Percentiles rank a stretch among this genome's conserved stretches.
Conservation (phyloP, 768 basidiomycete genomes). For the Suillus tomentosus region DNA sequence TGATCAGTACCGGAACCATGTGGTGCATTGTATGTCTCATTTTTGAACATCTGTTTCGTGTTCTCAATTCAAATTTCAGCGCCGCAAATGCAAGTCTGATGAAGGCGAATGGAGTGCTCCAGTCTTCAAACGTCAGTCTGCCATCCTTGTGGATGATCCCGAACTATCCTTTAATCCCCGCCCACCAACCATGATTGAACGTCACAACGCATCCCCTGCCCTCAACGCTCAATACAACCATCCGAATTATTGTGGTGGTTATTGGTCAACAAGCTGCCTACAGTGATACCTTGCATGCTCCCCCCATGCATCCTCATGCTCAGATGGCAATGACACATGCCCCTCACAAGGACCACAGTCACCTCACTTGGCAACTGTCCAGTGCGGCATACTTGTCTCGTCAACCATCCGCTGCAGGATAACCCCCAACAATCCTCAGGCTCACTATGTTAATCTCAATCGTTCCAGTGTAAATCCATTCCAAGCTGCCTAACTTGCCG, state of each 20-base stretch:
- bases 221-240: conserved; percentile 23
- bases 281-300: conserved; percentile 21
- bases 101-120: conserved; percentile 51
- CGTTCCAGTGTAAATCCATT: conserved; percentile 72
- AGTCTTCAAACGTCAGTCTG: conserved; percentile 65
- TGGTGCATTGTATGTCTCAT: conserved; percentile 47
- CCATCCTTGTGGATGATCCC: conserved; percentile 15
- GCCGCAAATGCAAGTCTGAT: conserved; percentile 41
- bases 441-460: conserved; percentile 63
- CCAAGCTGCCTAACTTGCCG: conserved; percentile 37
- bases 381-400: conserved; percentile 24
- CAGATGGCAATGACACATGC: conserved; percentile 23
- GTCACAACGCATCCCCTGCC: conserved; percentile 38
- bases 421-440: conserved; percentile 25
- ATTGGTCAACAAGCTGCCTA: conserved; percentile 24
- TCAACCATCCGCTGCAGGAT: conserved; percentile 19
- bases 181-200: conserved; percentile 67
- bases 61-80: conserved; percentile 31
- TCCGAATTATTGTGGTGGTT: conserved; percentile 29
- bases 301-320: background rate
- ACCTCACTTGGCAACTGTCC: conserved; percentile 25
- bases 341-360: conserved; percentile 31
- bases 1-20: conserved; percentile 21
- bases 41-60: conserved; percentile 1
- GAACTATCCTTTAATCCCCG: conserved; percentile 47